Percentiles rank a stretch among this genome's conserved stretches.
Conservation (phyloP, 768 basidiomycete species). For the Cystofilobasidium ferigula region DNA sequence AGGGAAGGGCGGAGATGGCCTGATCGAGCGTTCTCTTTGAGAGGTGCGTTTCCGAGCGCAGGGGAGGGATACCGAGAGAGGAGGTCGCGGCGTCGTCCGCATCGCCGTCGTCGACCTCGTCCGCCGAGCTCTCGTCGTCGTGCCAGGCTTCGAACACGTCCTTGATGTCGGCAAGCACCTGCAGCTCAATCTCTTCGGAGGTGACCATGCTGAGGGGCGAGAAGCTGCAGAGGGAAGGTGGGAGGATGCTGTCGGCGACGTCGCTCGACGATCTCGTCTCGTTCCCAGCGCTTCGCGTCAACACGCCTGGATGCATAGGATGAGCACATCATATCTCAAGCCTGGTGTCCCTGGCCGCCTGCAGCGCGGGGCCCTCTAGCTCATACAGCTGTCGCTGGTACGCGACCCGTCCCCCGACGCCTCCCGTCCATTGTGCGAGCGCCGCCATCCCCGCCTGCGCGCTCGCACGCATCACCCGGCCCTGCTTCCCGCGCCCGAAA, state of each 20-base stretch:
- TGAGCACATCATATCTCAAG: background rate
- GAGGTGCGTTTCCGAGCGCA: background rate
- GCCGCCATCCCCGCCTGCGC: background rate
- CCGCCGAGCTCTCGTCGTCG: background rate
- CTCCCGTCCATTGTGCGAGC: background rate
- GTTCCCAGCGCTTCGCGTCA: background rate
- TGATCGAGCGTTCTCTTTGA: background rate
- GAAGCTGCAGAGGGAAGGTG: background rate
- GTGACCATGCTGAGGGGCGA: background rate
- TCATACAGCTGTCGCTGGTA: background rate
- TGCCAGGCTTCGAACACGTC: background rate
- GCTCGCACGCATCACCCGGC: background rate
- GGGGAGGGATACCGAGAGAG: background rate
- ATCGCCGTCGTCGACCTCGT: background rate
- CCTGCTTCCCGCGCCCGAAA: constrained; percentile 2
- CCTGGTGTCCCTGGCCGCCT: background rate
- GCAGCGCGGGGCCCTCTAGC: background rate
- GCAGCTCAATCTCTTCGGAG: background rate
- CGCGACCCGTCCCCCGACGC: background rate
- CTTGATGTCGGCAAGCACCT: background rate
- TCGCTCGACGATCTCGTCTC: no score
- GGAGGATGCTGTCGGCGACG: background rate
- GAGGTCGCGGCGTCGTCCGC: background rate
- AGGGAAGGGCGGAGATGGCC: background rate
- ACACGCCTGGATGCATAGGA: background rate